Base-by-base conservation (phyloP, 2,329 filamentous ascomycete genomes). In the Aspergillus latus region DNA sequence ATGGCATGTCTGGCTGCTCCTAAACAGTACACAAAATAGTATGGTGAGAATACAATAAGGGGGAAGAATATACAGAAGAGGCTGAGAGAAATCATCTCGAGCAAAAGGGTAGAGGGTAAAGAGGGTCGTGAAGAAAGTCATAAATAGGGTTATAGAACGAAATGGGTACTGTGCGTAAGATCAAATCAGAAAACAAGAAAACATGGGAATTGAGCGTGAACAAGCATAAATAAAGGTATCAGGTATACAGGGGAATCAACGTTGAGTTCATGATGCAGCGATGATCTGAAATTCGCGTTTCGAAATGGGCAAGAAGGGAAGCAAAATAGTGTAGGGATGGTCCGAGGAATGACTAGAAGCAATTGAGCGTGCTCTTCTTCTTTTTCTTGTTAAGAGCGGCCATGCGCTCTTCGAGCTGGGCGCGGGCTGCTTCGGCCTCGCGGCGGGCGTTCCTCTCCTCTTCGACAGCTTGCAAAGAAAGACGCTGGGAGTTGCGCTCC, bases 311-410 rank as follows among this genome's bases (percentile, higher is more conserved):
- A 50, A 42, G 39, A 58, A 53, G 36, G 46, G 52, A 60, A 53
- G 52, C 57, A 58, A 46, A 9, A 45, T 28, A 32, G 45, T 46
- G 16, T 43, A 54, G 52, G 13, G 4, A 7, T 30, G 21, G 21
- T 21, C 21, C 21, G 21, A 21, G 21, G 21, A 21, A 39, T 2
- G n/a, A 32, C 48, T 91, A 97, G 81, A 99, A 99, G 83, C 94
- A 99, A 80, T 97, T 97, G 75, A 99, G 83, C 64, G 89, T 92
- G 84, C 96, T 96, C 84, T 81, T 82, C 76, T 95, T 92, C 83
- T 93, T 96, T 81, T 95, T 94, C 79, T 89, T 88, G 76, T 88
- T 92, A 73, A 94, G 88, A 57, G 89, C 88, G 68, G 93, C 92
- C 87, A 99, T 99, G 55, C 93, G 85, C 78, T 96, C 91, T 77